Evolutionary conservation across 805 yeast species (phyloP), one percentile per base, ranked within the genome.

Genomic region (Metschnikowia dekortorum): DNA sequence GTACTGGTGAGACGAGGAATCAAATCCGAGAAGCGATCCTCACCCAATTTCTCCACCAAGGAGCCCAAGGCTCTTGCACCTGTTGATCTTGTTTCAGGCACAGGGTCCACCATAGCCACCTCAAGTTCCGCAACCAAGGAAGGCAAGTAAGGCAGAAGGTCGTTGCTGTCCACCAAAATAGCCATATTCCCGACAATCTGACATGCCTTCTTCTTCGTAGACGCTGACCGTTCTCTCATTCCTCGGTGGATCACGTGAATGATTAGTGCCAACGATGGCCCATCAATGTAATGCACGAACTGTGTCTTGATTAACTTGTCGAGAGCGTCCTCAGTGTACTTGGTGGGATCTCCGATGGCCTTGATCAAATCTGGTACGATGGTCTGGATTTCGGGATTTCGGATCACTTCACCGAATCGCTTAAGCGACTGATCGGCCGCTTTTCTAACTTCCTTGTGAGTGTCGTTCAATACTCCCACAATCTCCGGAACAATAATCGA

Each of bases 111-210:
- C 96, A 94, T 92, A 6, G 98, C 96, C 39, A 80, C 76, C 66
- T 94, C 96, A 53, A 94, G 79, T 59, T 90, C 97, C 9, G 82
- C 76, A 40, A 92, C 85, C 58, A 94, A 75, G 39, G 83, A 81
- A 22, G 83, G 79, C 61, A 94, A 73, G 69, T 94, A 94, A 28
- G 97, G 97, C 46, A 82, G 69, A 53, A 94, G 75, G 66, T 94
- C 99, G 58, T 80, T 82, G 14, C 89, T 76, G 61, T 92, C 98
- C 14, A 96, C 97, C 61, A 94, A 76, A 65, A 94, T 89, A 1
- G 98, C 90, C 98, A 94, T 94, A 64, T 94, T 94, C 55, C 99
- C 99, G 31, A 94, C 97, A 74, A 94, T 92, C 69, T 94, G 97
- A 68, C 98, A 91, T 0, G 98, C 92, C 67, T 89, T 89, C 66